phyloP scores from a whole-genome alignment of 2,329 filamentous ascomycete species.

The Zymoseptoria ardabiliae region DNA sequence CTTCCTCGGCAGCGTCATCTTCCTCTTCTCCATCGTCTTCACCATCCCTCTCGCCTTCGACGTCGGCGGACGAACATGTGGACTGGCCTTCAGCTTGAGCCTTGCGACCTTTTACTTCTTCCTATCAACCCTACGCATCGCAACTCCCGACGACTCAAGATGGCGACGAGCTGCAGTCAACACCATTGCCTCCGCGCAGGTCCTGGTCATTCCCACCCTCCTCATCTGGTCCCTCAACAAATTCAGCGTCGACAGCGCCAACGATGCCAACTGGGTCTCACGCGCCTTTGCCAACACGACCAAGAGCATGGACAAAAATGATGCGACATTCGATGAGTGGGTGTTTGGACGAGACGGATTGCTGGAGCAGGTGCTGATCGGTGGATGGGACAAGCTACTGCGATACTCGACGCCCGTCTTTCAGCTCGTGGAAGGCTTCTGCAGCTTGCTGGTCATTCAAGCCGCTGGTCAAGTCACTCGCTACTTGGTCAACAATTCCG shows the following conservation, averaged over 20 bases:
- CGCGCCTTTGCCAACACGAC: conserved; percentile 40
- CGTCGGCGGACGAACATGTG: conserved; percentile 90
- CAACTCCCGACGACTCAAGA: conserved; percentile 70
- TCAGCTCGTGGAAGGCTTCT: conserved; percentile 92
- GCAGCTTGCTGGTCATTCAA: conserved; percentile 91
- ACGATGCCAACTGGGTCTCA: conserved; percentile 66
- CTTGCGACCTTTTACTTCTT: conserved; percentile 86
- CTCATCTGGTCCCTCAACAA: conserved; percentile 94
- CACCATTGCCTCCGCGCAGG: conserved; percentile 69
- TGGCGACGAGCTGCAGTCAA: conserved; percentile 65
- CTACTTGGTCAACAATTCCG: conserved; percentile 82
- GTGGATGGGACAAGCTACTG: conserved; percentile 80
- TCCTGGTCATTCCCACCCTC: conserved; percentile 74
- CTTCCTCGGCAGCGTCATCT: conserved; percentile 49
- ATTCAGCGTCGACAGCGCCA: conserved; percentile 83
- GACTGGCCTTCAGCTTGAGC: conserved; percentile 84
- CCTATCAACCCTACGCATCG: conserved; percentile 72
- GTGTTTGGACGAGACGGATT: conserved; percentile 80
- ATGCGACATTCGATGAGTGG: conserved; percentile 70
- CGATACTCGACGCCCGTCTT: conserved; percentile 90
- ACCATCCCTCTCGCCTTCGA: conserved; percentile 97
- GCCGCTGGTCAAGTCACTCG: conserved; percentile 87
- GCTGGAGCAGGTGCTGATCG: conserved; percentile 70
- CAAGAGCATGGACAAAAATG: conserved; percentile 31
- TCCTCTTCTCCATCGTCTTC: conserved; percentile 86